phyloP scores from a whole-genome alignment of 2,329 filamentous ascomycete genomes.

The Podosphaera aphanis region DNA sequence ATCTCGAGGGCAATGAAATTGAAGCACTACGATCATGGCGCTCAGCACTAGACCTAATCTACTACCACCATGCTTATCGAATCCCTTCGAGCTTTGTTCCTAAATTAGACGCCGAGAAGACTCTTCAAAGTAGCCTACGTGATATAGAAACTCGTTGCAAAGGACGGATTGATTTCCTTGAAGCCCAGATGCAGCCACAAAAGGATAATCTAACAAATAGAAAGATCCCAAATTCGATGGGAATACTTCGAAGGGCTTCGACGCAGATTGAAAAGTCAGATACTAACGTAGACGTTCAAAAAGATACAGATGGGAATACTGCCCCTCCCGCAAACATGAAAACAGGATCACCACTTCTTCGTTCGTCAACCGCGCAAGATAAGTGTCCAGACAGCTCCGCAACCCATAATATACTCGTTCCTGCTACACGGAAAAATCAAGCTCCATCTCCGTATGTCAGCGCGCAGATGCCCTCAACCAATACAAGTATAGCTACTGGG shows the following conservation, averaged over 20 bases:
- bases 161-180: slow-evolving; percentile 71
- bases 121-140: slow-evolving; percentile 56
- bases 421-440: background rate
- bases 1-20: slow-evolving; percentile 54
- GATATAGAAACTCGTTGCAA: slow-evolving; percentile 80
- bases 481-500: slow-evolving; percentile 14
- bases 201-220: slow-evolving; percentile 17
- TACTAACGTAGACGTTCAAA: slow-evolving; percentile 11
- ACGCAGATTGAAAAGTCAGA: slow-evolving; percentile 13
- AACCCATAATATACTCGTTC: too few relatives aligned
- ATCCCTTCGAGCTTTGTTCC: slow-evolving; percentile 45
- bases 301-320: slow-evolving; percentile 43
- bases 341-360: slow-evolving; percentile 29
- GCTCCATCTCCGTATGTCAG: slow-evolving; percentile 6
- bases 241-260: slow-evolving; percentile 13
- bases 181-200: slow-evolving; percentile 50
- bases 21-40: slow-evolving; percentile 86
- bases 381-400: background rate
- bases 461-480: slow-evolving; percentile 3
- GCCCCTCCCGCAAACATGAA: slow-evolving; percentile 59
- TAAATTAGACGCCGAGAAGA: slow-evolving; percentile 61
- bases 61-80: slow-evolving; percentile 60
- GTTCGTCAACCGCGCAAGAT: slow-evolving; percentile 18
- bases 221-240: slow-evolving; percentile 4
- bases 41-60: slow-evolving; percentile 68